Conservation (phyloP, 169 alveolate genomes). For the Eimeria tenella region DNA sequence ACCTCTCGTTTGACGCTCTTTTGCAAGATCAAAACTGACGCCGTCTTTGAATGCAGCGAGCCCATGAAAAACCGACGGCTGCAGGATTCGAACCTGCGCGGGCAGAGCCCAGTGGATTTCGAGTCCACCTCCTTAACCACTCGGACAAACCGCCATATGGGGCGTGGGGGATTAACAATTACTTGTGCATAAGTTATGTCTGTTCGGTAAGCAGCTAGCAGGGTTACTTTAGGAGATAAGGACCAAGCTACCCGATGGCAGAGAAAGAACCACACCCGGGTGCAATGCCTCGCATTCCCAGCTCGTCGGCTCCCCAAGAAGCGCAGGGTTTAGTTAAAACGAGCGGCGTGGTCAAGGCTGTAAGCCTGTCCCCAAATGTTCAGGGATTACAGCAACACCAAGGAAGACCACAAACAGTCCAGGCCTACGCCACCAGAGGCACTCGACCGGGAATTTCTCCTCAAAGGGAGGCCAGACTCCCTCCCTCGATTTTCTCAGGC, state of each 20-base stretch:
- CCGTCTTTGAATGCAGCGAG: neutral
- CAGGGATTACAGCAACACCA: no score
- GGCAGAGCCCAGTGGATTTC: conserved; percentile 95
- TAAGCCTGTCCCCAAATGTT: no score
- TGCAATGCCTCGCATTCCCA: conserved; percentile 34
- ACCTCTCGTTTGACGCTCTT: no score
- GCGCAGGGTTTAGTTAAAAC: neutral
- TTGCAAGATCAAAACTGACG: no score
- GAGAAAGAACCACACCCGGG: neutral
- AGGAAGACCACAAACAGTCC: no score
- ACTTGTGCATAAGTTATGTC: no score
- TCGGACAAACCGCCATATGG: conserved; percentile 73
- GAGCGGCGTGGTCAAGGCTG: neutral
- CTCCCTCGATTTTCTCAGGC: no score
- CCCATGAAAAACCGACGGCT: conserved; percentile 80
- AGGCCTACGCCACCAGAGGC: no score
- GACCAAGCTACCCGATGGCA: conserved; percentile 25
- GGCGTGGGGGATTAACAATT: neutral
- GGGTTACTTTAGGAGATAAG: no score
- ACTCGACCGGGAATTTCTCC: no score
- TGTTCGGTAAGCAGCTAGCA: no score
- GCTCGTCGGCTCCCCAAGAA: neutral
- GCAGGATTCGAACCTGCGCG: conserved; percentile 99
- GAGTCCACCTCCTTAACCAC: conserved; percentile 81
- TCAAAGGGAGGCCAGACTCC: no score